Conservation (phyloP, 345 rosid genomes). For the Populus pruinosa region DNA sequence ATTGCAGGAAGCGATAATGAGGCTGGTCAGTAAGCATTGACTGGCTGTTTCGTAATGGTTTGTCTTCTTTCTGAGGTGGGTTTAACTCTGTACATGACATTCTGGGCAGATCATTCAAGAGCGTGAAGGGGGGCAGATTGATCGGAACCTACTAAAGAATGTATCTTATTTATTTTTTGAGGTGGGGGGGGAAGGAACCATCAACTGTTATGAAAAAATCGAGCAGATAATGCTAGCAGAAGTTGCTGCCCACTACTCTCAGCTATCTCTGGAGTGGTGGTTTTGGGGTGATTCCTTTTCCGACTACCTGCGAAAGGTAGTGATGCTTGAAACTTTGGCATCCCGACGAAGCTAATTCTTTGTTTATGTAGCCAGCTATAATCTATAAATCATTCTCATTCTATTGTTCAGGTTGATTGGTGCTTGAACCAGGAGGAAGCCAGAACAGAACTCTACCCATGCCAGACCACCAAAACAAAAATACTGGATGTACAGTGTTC, state of each 20-base stretch:
- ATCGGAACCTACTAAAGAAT: constrained; percentile 1
- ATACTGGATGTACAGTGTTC: neutral
- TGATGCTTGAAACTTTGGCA: neutral
- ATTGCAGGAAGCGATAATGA: constrained; percentile 1
- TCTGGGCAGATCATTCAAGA: constrained; percentile 3
- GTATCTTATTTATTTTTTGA: neutral
- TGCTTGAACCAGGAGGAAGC: constrained; percentile 15
- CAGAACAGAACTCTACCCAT: constrained; percentile 9
- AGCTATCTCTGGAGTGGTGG: constrained; percentile 13
- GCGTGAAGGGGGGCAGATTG: constrained; percentile 11
- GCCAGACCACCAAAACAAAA: neutral
- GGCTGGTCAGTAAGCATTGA: neutral
- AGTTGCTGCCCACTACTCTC: constrained; percentile 12
- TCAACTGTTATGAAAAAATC: constrained; percentile 9
- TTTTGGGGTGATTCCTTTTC: constrained; percentile 4
- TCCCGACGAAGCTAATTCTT: too few species aligned
- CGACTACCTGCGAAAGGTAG: constrained; percentile 8
- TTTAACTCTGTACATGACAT: neutral
- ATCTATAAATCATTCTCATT: neutral
- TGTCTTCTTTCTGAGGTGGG: neutral
- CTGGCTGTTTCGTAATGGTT: neutral
- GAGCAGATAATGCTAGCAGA: constrained; percentile 16
- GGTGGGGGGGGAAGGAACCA: neutral
- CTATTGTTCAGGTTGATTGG: constrained; percentile 14
- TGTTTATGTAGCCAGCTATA: neutral